Percentiles rank a stretch among this genome's conserved stretches.
Conservation (phyloP, 495 filamentous ascomycete species). For the Podospora pseudocomata region DNA sequence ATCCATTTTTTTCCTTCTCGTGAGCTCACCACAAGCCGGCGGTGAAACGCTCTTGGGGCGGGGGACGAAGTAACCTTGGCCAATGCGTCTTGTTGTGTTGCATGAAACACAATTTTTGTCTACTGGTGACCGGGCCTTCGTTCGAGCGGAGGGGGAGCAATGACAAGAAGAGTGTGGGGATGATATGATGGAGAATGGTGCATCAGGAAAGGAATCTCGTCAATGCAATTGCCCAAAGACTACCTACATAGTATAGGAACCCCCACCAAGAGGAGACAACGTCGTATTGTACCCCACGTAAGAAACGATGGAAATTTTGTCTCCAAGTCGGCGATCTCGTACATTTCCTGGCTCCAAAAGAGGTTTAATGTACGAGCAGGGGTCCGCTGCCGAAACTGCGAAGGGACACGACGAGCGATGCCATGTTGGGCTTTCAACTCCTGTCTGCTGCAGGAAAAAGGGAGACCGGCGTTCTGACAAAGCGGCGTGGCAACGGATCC, state of each 20-base stretch:
- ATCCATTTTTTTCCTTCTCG: background rate
- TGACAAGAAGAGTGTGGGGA: background rate
- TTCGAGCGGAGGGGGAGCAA: too few species aligned
- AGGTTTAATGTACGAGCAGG: background rate
- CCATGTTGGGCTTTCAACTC: background rate
- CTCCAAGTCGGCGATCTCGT: background rate
- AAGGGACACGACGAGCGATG: background rate
- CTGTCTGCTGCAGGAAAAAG: background rate
- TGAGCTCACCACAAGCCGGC: too few species aligned
- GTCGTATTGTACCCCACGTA: background rate
- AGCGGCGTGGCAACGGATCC: background rate
- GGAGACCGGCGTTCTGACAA: background rate
- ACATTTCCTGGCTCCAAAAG: background rate
- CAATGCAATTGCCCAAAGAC: background rate
- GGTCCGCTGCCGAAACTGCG: constrained; percentile 7
- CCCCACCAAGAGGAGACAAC: background rate
- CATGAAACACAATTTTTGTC: too few species aligned
- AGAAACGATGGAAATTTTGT: background rate
- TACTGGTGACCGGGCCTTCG: too few species aligned
- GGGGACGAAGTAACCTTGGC: background rate
- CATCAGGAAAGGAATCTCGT: background rate
- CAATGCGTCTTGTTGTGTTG: background rate
- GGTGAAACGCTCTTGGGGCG: background rate
- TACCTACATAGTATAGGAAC: background rate
- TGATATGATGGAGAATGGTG: background rate